These are phyloP conservation scores for Fusarium hainanense DNA, from an alignment of 2,329 filamentous ascomycete species.

Conservation along the genomic window DNA sequence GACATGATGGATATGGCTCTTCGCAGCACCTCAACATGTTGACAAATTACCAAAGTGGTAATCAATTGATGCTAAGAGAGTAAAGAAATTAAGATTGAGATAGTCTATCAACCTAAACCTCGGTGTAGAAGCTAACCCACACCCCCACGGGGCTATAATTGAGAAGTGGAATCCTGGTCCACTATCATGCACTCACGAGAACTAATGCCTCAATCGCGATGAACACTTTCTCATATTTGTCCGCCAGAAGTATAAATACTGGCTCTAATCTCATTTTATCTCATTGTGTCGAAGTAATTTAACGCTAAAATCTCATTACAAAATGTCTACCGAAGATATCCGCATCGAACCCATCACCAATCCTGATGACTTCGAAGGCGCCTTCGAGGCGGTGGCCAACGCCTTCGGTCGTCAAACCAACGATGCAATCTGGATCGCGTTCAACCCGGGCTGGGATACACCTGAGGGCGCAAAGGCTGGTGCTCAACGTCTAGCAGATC, in stretches of 20 bases:
- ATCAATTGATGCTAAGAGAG: background rate
- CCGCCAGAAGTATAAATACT: fast-evolving
- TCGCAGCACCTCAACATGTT: background rate
- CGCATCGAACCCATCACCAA: constrained; percentile 46
- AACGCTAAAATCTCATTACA: background rate
- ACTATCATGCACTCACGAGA: constrained; percentile 22
- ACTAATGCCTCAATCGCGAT: constrained; percentile 22
- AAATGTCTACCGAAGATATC: constrained; percentile 18
- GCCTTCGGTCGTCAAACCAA: constrained; percentile 62
- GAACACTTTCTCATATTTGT: constrained; percentile 1
- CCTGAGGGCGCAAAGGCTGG: constrained; percentile 54
- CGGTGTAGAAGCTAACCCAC: background rate
- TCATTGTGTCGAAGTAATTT: background rate
- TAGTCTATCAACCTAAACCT: background rate
- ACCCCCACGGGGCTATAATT: constrained; percentile 4
- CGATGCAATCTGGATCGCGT: constrained; percentile 62
- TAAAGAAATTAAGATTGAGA: background rate
- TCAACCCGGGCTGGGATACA: constrained; percentile 67
- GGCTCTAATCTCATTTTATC: background rate
- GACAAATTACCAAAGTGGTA: background rate
- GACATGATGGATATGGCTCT: background rate
- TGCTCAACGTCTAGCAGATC: constrained; percentile 53
- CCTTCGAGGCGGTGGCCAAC: constrained; percentile 43
- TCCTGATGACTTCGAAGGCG: constrained; percentile 44
- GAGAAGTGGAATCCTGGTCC: constrained; percentile 25